Evolutionary conservation across 2,329 filamentous ascomycete species (phyloP).

Genomic region (Mariannaea elegans): DNA sequence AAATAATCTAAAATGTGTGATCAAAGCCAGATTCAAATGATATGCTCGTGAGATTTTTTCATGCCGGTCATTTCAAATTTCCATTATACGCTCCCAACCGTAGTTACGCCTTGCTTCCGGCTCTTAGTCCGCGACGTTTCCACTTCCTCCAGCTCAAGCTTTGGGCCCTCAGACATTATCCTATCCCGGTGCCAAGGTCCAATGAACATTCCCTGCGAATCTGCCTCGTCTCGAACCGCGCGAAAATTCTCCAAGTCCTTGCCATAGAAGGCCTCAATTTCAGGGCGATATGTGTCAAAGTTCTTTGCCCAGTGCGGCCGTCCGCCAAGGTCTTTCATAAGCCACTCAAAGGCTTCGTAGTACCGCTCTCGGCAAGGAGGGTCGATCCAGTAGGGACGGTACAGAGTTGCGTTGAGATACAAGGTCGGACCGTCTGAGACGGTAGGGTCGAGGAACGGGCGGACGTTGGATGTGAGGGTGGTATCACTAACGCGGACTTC

Average conservation of each 20-base stretch:
- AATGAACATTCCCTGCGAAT: slow-evolving; percentile 87
- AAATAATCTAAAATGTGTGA: slow-evolving; percentile 12
- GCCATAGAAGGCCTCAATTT: slow-evolving; percentile 76
- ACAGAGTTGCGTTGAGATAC: slow-evolving; percentile 90
- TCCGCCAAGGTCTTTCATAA: slow-evolving; percentile 86
- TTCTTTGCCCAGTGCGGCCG: slow-evolving; percentile 95
- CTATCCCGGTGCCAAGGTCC: slow-evolving; percentile 88
- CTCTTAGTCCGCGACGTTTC: slow-evolving; percentile 42
- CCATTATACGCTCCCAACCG: slow-evolving; percentile 33
- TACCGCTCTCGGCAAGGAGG: slow-evolving; percentile 80
- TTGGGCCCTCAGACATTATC: slow-evolving; percentile 56
- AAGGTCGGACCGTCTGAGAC: slow-evolving; percentile 74
- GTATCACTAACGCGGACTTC: slow-evolving; percentile 90
- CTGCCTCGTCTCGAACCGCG: slow-evolving; percentile 72
- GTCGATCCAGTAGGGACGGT: slow-evolving; percentile 81
- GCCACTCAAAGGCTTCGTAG: slow-evolving; percentile 89
- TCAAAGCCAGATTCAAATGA: background rate
- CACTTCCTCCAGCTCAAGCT: slow-evolving; percentile 49
- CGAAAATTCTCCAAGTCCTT: slow-evolving; percentile 73
- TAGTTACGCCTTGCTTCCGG: slow-evolving; percentile 38
- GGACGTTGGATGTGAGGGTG: slow-evolving; percentile 45
- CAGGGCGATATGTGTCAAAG: slow-evolving; percentile 69
- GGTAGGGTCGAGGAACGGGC: slow-evolving; percentile 75
- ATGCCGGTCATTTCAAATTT: background rate
- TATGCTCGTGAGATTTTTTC: slow-evolving; percentile 9